These are phyloP conservation scores for Tolypocladium amazonense DNA, from an alignment of 2,329 filamentous ascomycete genomes.

Conservation along the genomic window DNA sequence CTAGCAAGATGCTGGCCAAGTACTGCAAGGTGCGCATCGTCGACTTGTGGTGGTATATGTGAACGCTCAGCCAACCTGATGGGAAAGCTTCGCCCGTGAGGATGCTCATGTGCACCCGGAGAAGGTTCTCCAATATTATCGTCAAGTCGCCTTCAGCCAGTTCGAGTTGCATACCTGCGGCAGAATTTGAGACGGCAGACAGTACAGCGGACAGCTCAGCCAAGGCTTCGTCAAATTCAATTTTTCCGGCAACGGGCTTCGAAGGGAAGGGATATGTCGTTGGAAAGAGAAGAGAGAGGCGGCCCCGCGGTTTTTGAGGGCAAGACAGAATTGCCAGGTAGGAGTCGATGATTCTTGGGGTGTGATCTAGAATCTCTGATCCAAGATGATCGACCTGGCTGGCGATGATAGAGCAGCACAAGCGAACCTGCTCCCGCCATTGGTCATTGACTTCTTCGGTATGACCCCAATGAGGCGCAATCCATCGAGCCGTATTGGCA, in stretches of 20 bases:
- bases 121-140: slow-evolving; percentile 63
- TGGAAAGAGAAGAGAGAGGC: slow-evolving; percentile 82
- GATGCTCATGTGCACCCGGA: slow-evolving; percentile 83
- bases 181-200: slow-evolving; percentile 67
- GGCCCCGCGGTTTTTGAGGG: slow-evolving; percentile 43
- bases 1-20: slow-evolving; percentile 67
- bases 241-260: slow-evolving; percentile 51
- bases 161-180: slow-evolving; percentile 63
- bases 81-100: slow-evolving; percentile 86
- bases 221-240: slow-evolving; percentile 71
- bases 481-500: slow-evolving; percentile 79
- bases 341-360: slow-evolving; percentile 83
- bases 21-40: slow-evolving; percentile 80
- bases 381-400: slow-evolving; percentile 72
- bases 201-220: slow-evolving; percentile 83
- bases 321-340: slow-evolving; percentile 64
- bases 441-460: slow-evolving; percentile 64
- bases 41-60: slow-evolving; percentile 87
- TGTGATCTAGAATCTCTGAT: slow-evolving; percentile 75
- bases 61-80: slow-evolving; percentile 77
- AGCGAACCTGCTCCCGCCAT: slow-evolving; percentile 84
- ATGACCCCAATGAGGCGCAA: slow-evolving; percentile 86
- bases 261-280: slow-evolving; percentile 80
- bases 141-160: slow-evolving; percentile 64
- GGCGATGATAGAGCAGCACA: slow-evolving; percentile 87